Percentiles rank a stretch among this genome's conserved stretches.
phyloP scores from a whole-genome alignment of 805 yeast genomes.

The Pichia nanzhaoensis region DNA sequence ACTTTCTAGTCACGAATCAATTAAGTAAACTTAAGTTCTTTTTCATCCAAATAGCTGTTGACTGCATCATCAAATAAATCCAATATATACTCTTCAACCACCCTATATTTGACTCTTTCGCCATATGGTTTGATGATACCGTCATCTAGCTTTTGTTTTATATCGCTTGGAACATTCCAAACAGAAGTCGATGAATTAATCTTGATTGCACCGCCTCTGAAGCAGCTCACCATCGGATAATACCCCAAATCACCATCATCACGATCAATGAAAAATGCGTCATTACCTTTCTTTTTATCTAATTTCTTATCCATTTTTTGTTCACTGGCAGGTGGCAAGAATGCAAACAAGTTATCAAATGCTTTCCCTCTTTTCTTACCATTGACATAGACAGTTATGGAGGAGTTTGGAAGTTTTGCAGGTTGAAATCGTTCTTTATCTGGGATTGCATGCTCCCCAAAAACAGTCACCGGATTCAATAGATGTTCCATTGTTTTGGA shows the following conservation, averaged over 20 bases:
- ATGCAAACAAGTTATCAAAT: slow-evolving; percentile 63
- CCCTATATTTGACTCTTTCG: slow-evolving; percentile 57
- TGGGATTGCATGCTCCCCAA: slow-evolving; percentile 59
- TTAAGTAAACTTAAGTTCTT: slow-evolving; percentile 9
- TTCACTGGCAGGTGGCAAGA: slow-evolving; percentile 72
- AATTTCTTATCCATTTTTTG: slow-evolving; percentile 23
- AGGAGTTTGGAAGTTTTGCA: slow-evolving; percentile 50
- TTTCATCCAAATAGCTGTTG: slow-evolving; percentile 43
- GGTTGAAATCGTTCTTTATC: slow-evolving; percentile 42
- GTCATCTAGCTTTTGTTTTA: slow-evolving; percentile 20
- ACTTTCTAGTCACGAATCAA: slow-evolving; percentile 11
- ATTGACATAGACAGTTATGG: slow-evolving; percentile 65
- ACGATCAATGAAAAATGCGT: slow-evolving; percentile 26
- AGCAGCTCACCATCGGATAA: slow-evolving; percentile 84
- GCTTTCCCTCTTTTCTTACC: slow-evolving; percentile 63
- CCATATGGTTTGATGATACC: slow-evolving; percentile 43
- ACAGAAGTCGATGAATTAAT: slow-evolving; percentile 66
- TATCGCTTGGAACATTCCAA: slow-evolving; percentile 35
- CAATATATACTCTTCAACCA: slow-evolving; percentile 76
- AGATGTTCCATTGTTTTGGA: slow-evolving; percentile 68
- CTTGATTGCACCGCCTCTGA: slow-evolving; percentile 67
- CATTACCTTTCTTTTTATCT: slow-evolving; percentile 1
- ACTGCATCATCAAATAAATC: slow-evolving; percentile 84
- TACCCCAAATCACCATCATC: slow-evolving; percentile 90
- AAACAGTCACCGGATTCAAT: slow-evolving; percentile 62